Percentiles rank a stretch among this genome's conserved stretches.
phyloP scores from a whole-genome alignment of 176 grass and related monocot species.

The Musa itinerans region DNA sequence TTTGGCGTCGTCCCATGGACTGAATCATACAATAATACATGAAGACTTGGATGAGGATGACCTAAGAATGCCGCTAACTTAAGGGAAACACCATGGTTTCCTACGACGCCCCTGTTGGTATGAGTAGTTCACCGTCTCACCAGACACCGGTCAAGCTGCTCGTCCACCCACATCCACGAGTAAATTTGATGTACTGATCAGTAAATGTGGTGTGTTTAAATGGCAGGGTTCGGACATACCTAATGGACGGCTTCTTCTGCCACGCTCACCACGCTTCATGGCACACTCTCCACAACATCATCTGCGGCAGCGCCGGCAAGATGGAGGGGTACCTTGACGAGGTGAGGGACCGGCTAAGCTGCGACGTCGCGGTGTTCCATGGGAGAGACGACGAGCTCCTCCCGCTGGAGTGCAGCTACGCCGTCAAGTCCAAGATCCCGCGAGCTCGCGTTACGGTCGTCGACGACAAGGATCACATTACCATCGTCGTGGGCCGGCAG shows the following conservation, averaged over 20 bases:
- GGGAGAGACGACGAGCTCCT: conserved; percentile 16
- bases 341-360: conserved; percentile 16
- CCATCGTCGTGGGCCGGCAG: conserved; percentile 18
- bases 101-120: background rate
- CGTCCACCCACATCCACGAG: too few relatives aligned
- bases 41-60: too few relatives aligned
- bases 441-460: conserved; percentile 5
- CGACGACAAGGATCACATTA: conserved; percentile 13
- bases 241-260: conserved; percentile 23
- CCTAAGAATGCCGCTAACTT: too few relatives aligned
- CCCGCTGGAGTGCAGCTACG: conserved; percentile 6
- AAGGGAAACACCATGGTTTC: too few relatives aligned
- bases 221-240: conserved; percentile 12
- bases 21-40: too few relatives aligned
- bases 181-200: too few relatives aligned
- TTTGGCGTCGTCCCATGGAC: too few relatives aligned
- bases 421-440: conserved; percentile 9
- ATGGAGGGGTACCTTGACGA: background rate
- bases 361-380: conserved; percentile 14
- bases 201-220: background rate
- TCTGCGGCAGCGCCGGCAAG: conserved; percentile 14
- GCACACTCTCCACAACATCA: conserved; percentile 20
- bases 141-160: background rate
- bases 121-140: background rate
- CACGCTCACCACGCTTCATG: conserved; percentile 16